Evolutionary conservation across 2,329 filamentous ascomycete species (phyloP).

Genomic region (Aspergillus novoparasiticus): DNA sequence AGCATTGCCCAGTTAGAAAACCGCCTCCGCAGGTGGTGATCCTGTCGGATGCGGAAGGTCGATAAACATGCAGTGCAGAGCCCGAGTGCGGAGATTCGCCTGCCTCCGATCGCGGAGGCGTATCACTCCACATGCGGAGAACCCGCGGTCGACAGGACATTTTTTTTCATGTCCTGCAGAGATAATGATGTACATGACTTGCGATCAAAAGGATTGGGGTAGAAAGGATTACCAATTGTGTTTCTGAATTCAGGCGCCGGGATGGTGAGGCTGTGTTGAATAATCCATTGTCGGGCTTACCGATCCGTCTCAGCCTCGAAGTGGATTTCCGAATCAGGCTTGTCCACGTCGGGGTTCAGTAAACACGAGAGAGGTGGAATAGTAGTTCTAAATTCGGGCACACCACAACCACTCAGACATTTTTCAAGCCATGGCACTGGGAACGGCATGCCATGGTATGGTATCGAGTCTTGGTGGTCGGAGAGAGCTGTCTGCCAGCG

Average conservation of each 20-base stretch:
- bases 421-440: background rate
- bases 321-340: background rate
- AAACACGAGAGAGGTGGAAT: background rate
- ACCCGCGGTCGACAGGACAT: background rate
- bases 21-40: background rate
- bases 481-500: background rate
- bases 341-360: background rate
- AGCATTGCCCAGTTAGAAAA: background rate
- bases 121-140: slow-evolving; percentile 7
- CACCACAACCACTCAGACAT: background rate
- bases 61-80: background rate
- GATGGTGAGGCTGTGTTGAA: background rate
- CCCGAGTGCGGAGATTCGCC: slow-evolving; percentile 1
- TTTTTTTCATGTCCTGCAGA: too few relatives aligned
- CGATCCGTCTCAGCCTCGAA: background rate
- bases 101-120: slow-evolving; percentile 6
- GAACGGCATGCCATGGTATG: background rate
- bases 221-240: background rate
- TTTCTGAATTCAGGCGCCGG: background rate
- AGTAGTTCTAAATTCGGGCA: background rate
- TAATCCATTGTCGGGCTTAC: background rate
- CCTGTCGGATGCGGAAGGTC: background rate
- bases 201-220: background rate
- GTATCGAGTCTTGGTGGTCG: background rate
- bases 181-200: background rate